Conservation (phyloP, 306 rosid species). For the Cyclanthera cordifolia region DNA sequence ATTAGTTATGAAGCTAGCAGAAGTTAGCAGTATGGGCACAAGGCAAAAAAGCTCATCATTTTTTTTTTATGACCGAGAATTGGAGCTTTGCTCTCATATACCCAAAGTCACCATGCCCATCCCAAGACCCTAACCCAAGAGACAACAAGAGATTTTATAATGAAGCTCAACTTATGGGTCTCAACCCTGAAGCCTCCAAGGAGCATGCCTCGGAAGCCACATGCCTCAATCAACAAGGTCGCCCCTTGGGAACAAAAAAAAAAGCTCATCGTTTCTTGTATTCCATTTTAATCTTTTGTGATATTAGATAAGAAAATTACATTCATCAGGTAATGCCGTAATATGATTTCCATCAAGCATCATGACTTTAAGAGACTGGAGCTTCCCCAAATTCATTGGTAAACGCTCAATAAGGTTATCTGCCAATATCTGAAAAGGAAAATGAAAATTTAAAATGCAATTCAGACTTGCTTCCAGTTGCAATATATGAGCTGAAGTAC, state of each 20-base stretch:
- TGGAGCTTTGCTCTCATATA: too few relatives aligned
- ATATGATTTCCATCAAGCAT: conserved; percentile 73
- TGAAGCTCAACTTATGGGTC: too few relatives aligned
- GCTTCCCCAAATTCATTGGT: conserved; percentile 81
- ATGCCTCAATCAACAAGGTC: too few relatives aligned
- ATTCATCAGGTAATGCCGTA: conserved; percentile 86
- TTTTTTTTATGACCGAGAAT: too few relatives aligned
- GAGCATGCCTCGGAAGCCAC: too few relatives aligned
- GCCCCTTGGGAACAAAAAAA: neutral
- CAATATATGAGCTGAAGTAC: neutral
- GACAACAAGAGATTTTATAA: too few relatives aligned
- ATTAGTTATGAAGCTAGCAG: neutral
- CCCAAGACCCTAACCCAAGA: too few relatives aligned
- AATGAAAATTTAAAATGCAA: neutral
- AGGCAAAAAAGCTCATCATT: neutral
- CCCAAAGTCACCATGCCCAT: too few relatives aligned
- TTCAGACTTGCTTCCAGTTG: neutral
- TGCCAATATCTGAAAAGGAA: conserved; percentile 47
- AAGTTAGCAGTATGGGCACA: neutral
- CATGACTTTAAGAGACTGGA: conserved; percentile 72
- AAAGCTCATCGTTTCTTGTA: neutral
- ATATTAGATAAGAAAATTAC: conserved; percentile 59
- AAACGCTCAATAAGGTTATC: conserved; percentile 72
- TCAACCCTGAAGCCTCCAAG: too few relatives aligned
- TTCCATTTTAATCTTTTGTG: conserved; percentile 13